Percentiles rank a stretch among this genome's conserved stretches.
phyloP scores from a whole-genome alignment of 2,329 filamentous ascomycete species.

The Ophiostoma perfectum region DNA sequence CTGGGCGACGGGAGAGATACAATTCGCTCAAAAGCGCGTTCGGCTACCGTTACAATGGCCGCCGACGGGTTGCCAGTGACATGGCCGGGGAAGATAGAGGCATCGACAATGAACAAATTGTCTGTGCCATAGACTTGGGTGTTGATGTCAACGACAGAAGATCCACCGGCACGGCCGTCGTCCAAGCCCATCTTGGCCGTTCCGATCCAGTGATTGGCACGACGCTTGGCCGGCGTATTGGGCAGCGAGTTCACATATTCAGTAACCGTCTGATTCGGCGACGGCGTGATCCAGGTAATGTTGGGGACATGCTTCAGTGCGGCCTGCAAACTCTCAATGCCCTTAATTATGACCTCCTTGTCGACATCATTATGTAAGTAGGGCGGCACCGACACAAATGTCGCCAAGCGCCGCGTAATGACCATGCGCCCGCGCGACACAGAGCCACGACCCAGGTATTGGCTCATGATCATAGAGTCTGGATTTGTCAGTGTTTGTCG shows the following conservation, averaged over 20 bases:
- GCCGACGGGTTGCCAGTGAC: constrained; percentile 1
- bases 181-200: constrained; percentile 57
- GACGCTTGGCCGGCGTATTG: background rate
- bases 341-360: background rate
- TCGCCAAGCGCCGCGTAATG: background rate
- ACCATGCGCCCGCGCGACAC: background rate
- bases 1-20: background rate
- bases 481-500: background rate
- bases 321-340: background rate
- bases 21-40: background rate
- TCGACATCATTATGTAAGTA: background rate
- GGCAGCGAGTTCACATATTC: constrained; percentile 37
- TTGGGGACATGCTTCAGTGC: background rate
- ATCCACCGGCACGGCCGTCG: constrained; percentile 49
- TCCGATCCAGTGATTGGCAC: constrained; percentile 46
- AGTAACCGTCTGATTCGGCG: background rate
- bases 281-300: constrained; percentile 1
- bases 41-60: background rate
- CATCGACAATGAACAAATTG: constrained; percentile 36
- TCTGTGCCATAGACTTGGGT: constrained; percentile 62
- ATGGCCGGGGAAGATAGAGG: background rate
- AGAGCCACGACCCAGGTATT: background rate
- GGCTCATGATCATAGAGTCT: constrained; percentile 4
- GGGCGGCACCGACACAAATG: background rate
- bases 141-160: constrained; percentile 57